These are phyloP conservation scores for Dactylorhiza incarnata DNA, from an alignment of 106 monocot genomes.

Conservation along the genomic window DNA sequence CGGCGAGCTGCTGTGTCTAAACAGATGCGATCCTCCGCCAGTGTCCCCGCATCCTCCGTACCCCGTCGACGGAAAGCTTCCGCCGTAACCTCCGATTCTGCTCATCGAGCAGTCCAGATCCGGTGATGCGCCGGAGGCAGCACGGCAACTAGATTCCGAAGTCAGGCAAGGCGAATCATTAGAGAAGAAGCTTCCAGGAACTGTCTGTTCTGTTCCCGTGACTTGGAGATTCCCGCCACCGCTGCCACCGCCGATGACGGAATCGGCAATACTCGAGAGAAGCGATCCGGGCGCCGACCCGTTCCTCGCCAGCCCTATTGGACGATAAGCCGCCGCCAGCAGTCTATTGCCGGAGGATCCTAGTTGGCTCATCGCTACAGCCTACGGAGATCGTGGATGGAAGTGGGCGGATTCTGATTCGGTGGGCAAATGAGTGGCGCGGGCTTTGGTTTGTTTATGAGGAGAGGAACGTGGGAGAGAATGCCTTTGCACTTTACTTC, in stretches of 20 bases:
- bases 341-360: not conserved
- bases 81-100: not conserved
- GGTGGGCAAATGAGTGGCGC: not conserved
- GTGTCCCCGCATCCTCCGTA: not conserved
- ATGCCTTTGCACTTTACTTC: not conserved
- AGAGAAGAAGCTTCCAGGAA: conserved; percentile 25
- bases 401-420: not conserved
- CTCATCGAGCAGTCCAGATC: not conserved
- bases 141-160: conserved; percentile 32
- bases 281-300: conserved; percentile 68
- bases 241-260: conserved; percentile 14
- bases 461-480: not conserved
- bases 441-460: not conserved
- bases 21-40: conserved; percentile 20
- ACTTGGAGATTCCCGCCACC: not conserved
- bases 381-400: not conserved
- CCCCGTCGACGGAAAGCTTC: not conserved
- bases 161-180: conserved; percentile 22
- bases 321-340: conserved; percentile 1
- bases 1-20: conserved; percentile 70
- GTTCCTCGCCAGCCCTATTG: conserved; percentile 32
- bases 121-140: conserved; percentile 1
- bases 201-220: not conserved
- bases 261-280: conserved; percentile 47
- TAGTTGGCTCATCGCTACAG: not conserved